A percentile compares a stretch with the other conserved stretches of the same genome.
These are phyloP conservation scores for Rutidosis leptorrhynchoides DNA, from an alignment of 129 eudicot genomes.

Conservation along the genomic window DNA sequence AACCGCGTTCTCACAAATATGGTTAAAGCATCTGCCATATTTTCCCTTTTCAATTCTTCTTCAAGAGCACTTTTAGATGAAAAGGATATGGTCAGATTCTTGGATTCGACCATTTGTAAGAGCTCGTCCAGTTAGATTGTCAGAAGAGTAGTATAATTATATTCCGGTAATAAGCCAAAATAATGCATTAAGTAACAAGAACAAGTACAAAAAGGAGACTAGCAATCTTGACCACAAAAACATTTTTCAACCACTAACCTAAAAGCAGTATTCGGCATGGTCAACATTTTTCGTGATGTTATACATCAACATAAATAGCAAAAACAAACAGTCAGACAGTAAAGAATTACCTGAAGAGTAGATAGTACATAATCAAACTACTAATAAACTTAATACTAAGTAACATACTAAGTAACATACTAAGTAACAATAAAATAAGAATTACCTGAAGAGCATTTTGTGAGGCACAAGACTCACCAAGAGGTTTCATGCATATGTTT, in stretches of 20 bases:
- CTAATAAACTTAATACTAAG: not conserved
- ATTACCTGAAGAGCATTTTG: conserved; percentile 92
- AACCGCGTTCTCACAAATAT: conserved; percentile 51
- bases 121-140: conserved; percentile 78
- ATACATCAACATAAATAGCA: conserved; percentile 43
- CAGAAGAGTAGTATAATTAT: conserved; percentile 65
- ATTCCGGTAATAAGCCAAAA: conserved; percentile 22
- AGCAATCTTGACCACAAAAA: conserved; percentile 5
- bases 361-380: conserved; percentile 7
- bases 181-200: too few relatives aligned
- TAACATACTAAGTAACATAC: too few relatives aligned
- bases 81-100: conserved; percentile 74
- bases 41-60: conserved; percentile 94
- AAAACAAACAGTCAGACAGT: conserved; percentile 5
- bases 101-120: conserved; percentile 76
- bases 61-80: conserved; percentile 95
- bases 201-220: not conserved
- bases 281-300: conserved; percentile 84
- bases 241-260: conserved; percentile 46
- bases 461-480: conserved; percentile 91
- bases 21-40: conserved; percentile 91
- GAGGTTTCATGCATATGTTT: conserved; percentile 95
- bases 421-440: not conserved
- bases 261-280: conserved; percentile 85
- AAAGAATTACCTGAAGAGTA: not conserved